Evolutionary conservation across 495 filamentous ascomycete genomes (phyloP), one percentile per base, ranked within the genome.

Genomic region (Xeromyces bisporus): DNA sequence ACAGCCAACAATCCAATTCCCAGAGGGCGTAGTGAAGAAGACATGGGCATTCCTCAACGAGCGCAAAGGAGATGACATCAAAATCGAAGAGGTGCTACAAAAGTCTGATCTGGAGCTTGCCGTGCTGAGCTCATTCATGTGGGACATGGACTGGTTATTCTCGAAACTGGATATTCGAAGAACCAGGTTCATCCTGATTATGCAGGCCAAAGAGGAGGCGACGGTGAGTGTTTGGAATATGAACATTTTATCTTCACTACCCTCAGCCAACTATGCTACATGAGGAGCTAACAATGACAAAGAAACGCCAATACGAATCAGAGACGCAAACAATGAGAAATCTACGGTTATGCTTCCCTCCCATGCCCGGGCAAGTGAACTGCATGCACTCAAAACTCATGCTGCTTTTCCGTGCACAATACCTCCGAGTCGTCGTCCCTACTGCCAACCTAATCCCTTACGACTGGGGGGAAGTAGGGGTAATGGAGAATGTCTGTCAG

Each of bases 321-420:
- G 70, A 77, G 46, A 65, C 60, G 33, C 37, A 59, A 37, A 27
- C 15, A 4, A 73, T 77, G 51, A 51, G 51, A 1, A 62, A 64
- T 28, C 55, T 86, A 15, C 62, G 66, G 12, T 66, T 87, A 20
- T 86, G 80, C 42, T 92, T 92, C 35, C 89, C 89, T 5, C 69
- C 64, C 28, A 80, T 81, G 73, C 56, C 65, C 4, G 67, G 68
- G 0, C 63, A 73, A 29, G 51, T 72, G 1, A 66, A 62, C 28
- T 71, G 62, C 40, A 93, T 92, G 85, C 85, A 93, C 43, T 89
- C 81, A 3, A 93, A 93, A 42, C 52, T 93, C 8, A 80, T 83
- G 66, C 59, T 93, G 0, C 62, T 93, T 0, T 84, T 80, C 40
- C 75, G 83, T 37, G 58, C 62, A 0, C 43, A 36, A 0, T 71